Percentiles rank a stretch among this genome's conserved stretches.
Evolutionary conservation across 1,284 basidiomycete genomes (phyloP).

Genomic region (Cerrena zonata): DNA sequence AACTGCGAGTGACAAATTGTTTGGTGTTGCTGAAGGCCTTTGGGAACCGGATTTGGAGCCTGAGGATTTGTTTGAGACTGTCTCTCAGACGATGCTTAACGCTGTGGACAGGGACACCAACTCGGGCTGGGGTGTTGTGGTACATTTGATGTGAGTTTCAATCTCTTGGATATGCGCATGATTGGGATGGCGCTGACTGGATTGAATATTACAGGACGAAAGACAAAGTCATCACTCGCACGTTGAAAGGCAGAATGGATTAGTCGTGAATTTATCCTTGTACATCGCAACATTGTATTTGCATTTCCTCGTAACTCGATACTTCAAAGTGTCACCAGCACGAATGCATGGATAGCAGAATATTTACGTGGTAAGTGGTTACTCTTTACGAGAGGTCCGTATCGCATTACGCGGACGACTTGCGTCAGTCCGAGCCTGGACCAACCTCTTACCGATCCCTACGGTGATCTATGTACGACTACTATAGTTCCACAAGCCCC

Average conservation of each 20-base stretch:
- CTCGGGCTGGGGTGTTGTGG: constrained; percentile 94
- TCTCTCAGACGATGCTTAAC: constrained; percentile 92
- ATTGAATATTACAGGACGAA: constrained; percentile 72
- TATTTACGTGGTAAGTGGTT: too few relatives aligned
- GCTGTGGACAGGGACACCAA: constrained; percentile 94
- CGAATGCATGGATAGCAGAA: too few relatives aligned
- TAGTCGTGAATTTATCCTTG: constrained; percentile 33
- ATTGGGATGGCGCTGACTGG: too few relatives aligned
- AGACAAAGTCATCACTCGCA: constrained; percentile 80
- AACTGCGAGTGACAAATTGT: constrained; percentile 89
- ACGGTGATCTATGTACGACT: too few relatives aligned
- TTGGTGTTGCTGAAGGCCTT: constrained; percentile 94
- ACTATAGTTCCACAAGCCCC: too few relatives aligned
- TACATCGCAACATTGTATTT: not conserved
- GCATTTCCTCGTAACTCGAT: too few relatives aligned
- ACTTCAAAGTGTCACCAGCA: too few relatives aligned
- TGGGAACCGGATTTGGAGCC: constrained; percentile 97
- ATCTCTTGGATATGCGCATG: constrained; percentile 5
- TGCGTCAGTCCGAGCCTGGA: too few relatives aligned
- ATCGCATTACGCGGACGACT: too few relatives aligned
- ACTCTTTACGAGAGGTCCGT: too few relatives aligned
- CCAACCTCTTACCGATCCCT: too few relatives aligned
- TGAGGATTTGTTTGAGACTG: constrained; percentile 97
- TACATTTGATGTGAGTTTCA: constrained; percentile 85
- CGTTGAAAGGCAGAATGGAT: constrained; percentile 88